Base-by-base conservation (phyloP, 1,284 basidiomycete genomes). In the Pascua sp. region DNA sequence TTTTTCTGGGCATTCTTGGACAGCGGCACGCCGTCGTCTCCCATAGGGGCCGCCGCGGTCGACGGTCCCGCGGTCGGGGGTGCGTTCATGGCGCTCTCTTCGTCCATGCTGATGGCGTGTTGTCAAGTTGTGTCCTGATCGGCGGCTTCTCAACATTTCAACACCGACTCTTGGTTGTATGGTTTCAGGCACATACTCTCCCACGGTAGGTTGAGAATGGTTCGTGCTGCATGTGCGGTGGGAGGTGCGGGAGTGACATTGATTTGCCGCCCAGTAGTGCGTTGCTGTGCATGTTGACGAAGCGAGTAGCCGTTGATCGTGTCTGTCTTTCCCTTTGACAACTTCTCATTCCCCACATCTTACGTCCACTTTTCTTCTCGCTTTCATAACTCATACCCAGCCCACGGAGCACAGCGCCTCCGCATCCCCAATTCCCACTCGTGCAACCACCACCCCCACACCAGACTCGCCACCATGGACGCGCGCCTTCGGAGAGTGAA, bases 401-500 rank as follows among this genome's bases (percentile, higher is more conserved):
- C 24, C n/a, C n/a, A n/a, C n/a, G n/a, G n/a, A n/a, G n/a, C n/a
- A n/a, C n/a, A n/a, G n/a, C n/a, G n/a, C n/a, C n/a, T n/a, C n/a
- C n/a, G n/a, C n/a, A n/a, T n/a, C n/a, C n/a, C n/a, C n/a, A n/a
- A n/a, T n/a, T n/a, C n/a, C n/a, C n/a, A n/a, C n/a, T n/a, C n/a
- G n/a, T n/a, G n/a, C n/a, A n/a, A n/a, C n/a, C n/a, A n/a, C n/a
- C n/a, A n/a, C n/a, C n/a, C n/a, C n/a, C n/a, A n/a, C n/a, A n/a
- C n/a, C n/a, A n/a, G n/a, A n/a, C n/a, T n/a, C 41, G 3, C 47
- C 63, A 66, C 15, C 50, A 81, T 81, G 80, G 91, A 95, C 75
- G 91, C 93, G 55, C 82, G 93, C 63, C 83, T 93, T 54, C 84
- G 92, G 65, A 82, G 92, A 68, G 88, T 96, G 40, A 91, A 91